These are phyloP conservation scores for Beta macrorhiza DNA, from an alignment of 179 eudicot genomes.

Conservation along the genomic window DNA sequence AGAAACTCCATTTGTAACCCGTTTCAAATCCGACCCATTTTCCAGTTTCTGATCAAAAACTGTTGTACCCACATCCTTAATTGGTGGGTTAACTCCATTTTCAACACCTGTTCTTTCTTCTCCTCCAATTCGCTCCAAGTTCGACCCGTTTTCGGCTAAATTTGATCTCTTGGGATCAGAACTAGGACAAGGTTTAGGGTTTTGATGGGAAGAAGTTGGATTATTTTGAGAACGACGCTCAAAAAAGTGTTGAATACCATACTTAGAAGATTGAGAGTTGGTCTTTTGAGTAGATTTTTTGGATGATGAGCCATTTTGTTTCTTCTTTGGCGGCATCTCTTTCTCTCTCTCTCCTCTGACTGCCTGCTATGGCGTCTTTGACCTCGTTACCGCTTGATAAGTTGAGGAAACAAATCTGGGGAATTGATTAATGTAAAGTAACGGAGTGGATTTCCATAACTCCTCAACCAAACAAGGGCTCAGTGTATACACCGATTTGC, in stretches of 20 bases:
- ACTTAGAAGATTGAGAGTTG: conserved; percentile 61
- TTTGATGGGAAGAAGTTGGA: conserved; percentile 23
- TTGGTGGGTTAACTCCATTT: not conserved
- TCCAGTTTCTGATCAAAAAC: not conserved
- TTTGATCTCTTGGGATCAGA: not conserved
- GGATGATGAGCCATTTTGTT: conserved; percentile 39
- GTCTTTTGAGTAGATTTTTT: conserved; percentile 53
- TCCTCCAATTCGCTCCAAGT: not conserved
- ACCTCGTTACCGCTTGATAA: no score
- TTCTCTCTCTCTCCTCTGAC: not conserved
- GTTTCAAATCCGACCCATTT: conserved; percentile 8
- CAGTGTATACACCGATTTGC: no score
- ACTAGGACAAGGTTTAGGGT: conserved; percentile 16
- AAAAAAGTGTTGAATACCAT: conserved; percentile 92
- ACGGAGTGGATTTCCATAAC: no score
- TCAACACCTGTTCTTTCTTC: not conserved
- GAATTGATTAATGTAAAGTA: no score
- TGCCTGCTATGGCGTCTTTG: not conserved
- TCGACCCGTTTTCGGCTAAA: not conserved
- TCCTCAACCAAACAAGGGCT: no score
- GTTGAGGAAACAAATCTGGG: no score
- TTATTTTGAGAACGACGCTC: conserved; percentile 55
- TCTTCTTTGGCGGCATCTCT: conserved; percentile 76
- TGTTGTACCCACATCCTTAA: not conserved
- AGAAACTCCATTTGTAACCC: conserved; percentile 11